Evolutionary conservation across 164 flowering plant species (phyloP), one percentile per base, ranked within the genome.

Genomic region (Vitis rupestris): DNA sequence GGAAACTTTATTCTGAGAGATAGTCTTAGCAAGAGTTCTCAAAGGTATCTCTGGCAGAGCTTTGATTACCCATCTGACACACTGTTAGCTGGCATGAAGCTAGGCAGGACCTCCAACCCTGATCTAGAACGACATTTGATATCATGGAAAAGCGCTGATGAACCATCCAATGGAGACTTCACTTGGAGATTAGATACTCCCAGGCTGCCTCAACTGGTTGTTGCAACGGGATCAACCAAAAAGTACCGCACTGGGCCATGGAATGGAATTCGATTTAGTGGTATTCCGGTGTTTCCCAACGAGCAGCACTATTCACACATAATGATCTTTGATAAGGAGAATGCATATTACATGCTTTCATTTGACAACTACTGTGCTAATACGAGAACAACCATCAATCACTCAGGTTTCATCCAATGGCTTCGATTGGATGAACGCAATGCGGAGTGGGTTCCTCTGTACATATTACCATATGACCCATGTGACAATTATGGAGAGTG

Each of bases 41-140:
- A 51, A 10, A 29, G 0, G 2, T 71, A 37, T 59, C 19, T 71
- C 52, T 80, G 83, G 83, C 83, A 80, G 60, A 80, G 78, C 62
- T 80, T 80, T 48, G 83, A 80, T 30, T 63, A 76, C 19, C 83
- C 80, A 8, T 31, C 67, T 5, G 78, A 75, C 47, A 81, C 84
- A 31, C 53, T 73, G 68, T 9, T 76, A 10, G 71, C 76, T 3
- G 82, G 65, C 1, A 73, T 76, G 80, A 76, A 71, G 70, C 50
- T 76, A 1, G 82, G 82, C 8, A 70, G 75, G 77, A 75, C 76
- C 59, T 50, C 50, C 7, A 70, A 31, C 44, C 70, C 59, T 2
- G 80, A 75, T 11, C 54, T 68, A 2, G 49, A 70, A 6, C 66
- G 82, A 37, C 23, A 30, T 10, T 12, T 81, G 19, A 14, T 69